phyloP scores from a whole-genome alignment of 148 eudicot genomes.

The Polygonum maritimum region DNA sequence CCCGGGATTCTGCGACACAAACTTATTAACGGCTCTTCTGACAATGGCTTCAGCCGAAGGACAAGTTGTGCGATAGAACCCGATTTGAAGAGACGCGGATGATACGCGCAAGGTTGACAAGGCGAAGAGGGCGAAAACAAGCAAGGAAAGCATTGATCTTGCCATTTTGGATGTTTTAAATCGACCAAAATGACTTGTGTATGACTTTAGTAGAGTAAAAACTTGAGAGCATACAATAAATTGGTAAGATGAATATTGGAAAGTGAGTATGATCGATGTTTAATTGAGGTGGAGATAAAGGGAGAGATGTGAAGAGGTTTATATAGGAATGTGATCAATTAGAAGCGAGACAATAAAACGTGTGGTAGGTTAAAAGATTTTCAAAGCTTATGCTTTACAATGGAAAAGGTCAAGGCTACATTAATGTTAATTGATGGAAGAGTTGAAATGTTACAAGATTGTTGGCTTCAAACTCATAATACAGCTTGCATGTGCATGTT shows the following conservation, averaged over 20 bases:
- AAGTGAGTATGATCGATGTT: background rate
- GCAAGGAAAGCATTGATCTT: background rate
- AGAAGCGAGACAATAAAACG: background rate
- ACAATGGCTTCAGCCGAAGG: conserved; percentile 1
- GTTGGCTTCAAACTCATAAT: background rate
- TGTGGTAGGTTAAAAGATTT: background rate
- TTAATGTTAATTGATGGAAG: background rate
- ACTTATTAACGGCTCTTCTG: background rate
- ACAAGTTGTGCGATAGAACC: background rate
- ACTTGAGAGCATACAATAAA: background rate
- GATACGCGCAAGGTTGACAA: background rate
- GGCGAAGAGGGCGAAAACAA: background rate
- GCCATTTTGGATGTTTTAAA: background rate
- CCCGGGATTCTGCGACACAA: background rate
- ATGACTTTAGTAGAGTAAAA: background rate
- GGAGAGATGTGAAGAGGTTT: conserved; percentile 1
- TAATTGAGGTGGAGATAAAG: background rate
- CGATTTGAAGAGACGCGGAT: background rate
- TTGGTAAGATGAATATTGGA: background rate
- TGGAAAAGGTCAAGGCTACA: background rate
- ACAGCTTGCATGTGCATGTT: background rate
- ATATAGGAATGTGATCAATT: background rate
- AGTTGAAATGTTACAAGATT: background rate
- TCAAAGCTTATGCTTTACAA: background rate
- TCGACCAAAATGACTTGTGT: background rate